Evolutionary conservation across 1,284 basidiomycete species (phyloP), one percentile per base, ranked within the genome.

Genomic region (Trichosporon coremiiforme): DNA sequence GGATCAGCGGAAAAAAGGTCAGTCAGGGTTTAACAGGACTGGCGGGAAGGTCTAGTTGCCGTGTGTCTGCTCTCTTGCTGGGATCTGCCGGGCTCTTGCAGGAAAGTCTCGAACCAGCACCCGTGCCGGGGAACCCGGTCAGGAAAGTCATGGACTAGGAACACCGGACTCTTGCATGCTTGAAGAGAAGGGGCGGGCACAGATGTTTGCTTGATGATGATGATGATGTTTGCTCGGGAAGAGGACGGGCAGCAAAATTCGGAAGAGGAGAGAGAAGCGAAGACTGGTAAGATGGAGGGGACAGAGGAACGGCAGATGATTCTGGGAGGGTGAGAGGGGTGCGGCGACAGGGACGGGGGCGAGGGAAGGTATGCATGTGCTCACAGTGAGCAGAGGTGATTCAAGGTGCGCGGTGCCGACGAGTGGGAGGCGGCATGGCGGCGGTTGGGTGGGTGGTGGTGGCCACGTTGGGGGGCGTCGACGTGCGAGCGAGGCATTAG

Each of bases 351-450:
- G 50, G 50, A 53, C 10, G 4, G 36, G 22, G 4, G 50, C 20
- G 22, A 53, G 50, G 50, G 22, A 53, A 53, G 50, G 50, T 53
- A 53, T 53, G 50, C 50, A 53, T 53, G 50, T 53, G 50, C 50
- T 53, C 50, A 53, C 50, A 20, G 50, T 53, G 50, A 53, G 50
- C 17, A 53, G 10, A 2, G 2, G 20, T 20, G 50, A 53, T 20
- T 53, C 20, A 53, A 53, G 50, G 50, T 7, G 50, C 8, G 45
- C 45, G 20, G 10, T 45, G 41, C 41, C 41, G 41, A 17, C 41
- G 41, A 45, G 41, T 45, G 41, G 41, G 41, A 45, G 41, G 41
- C 17, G 15, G 8, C 20, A 20, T 2, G 50, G 20, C n/a, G 50
- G 8, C 50, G n/a, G 25, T 25, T 25, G 25, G 25, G 25, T 25